A percentile compares a stretch with the other conserved stretches of the same genome.
Evolutionary conservation across 2,329 filamentous ascomycete genomes (phyloP).

Genomic region (Stemphylium vesicarium): DNA sequence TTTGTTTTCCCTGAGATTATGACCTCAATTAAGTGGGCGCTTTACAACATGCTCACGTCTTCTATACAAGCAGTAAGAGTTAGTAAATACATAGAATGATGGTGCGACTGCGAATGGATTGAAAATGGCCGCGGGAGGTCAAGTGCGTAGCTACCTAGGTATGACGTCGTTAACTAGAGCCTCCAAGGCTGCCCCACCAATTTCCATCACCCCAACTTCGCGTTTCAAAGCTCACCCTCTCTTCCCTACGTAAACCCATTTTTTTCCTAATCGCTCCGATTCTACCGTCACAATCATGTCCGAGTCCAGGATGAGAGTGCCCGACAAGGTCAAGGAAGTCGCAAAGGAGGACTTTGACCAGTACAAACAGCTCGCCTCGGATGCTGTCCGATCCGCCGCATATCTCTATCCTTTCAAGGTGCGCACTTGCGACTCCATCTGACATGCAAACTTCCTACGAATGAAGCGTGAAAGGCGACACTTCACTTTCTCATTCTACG

Average conservation of each 20-base stretch:
- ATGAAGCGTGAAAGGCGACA: too few relatives aligned
- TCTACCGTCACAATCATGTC: conserved; percentile 19
- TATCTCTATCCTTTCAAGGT: conserved; percentile 86
- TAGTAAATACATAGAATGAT: too few relatives aligned
- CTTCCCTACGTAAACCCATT: too few relatives aligned
- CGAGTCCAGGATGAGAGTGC: conserved; percentile 36
- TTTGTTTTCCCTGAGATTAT: not conserved
- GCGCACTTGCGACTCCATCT: conserved; percentile 13
- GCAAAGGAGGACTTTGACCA: conserved; percentile 73
- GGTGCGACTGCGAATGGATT: too few relatives aligned
- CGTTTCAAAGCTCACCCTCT: conserved; percentile 14
- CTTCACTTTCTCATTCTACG: too few relatives aligned
- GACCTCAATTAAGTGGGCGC: not conserved
- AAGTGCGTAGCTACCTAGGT: not conserved
- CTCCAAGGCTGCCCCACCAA: conserved; percentile 10
- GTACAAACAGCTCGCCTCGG: conserved; percentile 66
- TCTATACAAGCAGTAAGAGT: not conserved
- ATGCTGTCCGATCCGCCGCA: conserved; percentile 76
- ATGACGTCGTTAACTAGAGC: conserved; percentile 21
- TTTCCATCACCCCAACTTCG: not conserved
- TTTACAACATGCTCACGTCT: not conserved
- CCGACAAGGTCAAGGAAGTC: conserved; percentile 62
- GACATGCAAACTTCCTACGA: too few relatives aligned
- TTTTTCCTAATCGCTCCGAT: conserved; percentile 8
- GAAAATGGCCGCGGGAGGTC: not conserved